A percentile compares a stretch with the other conserved stretches of the same genome.
These are phyloP conservation scores for Turnera subulata DNA, from an alignment of 345 rosid genomes.

Conservation along the genomic window DNA sequence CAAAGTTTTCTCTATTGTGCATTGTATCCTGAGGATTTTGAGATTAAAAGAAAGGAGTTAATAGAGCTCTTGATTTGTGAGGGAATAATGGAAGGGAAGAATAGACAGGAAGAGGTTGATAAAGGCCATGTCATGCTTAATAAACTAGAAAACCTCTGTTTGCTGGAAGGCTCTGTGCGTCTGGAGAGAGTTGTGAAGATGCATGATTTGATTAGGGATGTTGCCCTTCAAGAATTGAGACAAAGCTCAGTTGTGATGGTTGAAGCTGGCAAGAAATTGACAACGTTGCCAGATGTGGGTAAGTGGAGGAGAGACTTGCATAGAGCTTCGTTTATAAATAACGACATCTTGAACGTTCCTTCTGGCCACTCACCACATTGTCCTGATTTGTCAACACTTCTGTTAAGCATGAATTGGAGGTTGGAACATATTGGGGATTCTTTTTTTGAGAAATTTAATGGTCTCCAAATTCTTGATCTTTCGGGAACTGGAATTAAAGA, in stretches of 20 bases:
- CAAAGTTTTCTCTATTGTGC: constrained; percentile 18
- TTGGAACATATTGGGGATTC: too few species aligned
- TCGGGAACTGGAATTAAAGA: too few species aligned
- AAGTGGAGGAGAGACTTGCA: not conserved
- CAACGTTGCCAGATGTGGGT: not conserved
- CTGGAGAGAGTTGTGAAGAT: constrained; percentile 13
- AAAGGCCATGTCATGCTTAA: constrained; percentile 10
- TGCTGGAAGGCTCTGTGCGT: constrained; percentile 5
- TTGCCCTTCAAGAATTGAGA: constrained; percentile 11
- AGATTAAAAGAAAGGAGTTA: not conserved
- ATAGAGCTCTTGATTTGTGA: constrained; percentile 14
- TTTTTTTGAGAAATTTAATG: too few species aligned
- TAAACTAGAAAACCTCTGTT: not conserved
- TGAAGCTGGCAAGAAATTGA: not conserved
- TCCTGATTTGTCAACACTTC: too few species aligned
- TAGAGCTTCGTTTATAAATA: not conserved
- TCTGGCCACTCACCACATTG: too few species aligned
- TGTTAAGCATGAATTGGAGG: too few species aligned
- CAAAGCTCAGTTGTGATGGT: not conserved
- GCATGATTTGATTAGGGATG: constrained; percentile 21
- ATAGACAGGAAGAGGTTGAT: not conserved
- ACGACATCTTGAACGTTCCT: not conserved
- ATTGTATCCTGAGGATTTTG: constrained; percentile 11
- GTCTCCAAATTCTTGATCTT: too few species aligned
- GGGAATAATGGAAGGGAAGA: constrained; percentile 12